Evolutionary conservation across 345 rosid genomes (phyloP).

Genomic region (Lagerstroemia speciosa): DNA sequence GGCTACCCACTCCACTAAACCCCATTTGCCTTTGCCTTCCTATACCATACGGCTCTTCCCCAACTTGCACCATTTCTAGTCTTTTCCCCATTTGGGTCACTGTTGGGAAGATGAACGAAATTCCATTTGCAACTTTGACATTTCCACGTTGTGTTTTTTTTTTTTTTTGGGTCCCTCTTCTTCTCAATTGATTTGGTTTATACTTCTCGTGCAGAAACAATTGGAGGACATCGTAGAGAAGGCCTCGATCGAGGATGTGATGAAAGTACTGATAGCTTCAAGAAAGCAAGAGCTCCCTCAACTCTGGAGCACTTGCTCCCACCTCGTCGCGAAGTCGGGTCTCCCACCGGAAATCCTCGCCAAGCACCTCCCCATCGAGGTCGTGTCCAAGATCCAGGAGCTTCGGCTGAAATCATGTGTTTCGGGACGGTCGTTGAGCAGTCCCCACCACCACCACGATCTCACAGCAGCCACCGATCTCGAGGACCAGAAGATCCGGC

Average conservation of each 20-base stretch:
- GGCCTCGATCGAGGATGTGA: conserved; percentile 94
- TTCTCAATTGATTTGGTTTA: conserved; percentile 7
- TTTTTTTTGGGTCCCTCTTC: background rate
- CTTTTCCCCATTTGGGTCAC: conserved; percentile 48
- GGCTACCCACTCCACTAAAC: too few species aligned
- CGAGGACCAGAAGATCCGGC: conserved; percentile 83
- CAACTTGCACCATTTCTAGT: conserved; percentile 22
- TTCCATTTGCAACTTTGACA: background rate
- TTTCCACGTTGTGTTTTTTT: background rate
- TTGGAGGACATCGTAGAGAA: conserved; percentile 90
- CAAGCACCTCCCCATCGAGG: conserved; percentile 40
- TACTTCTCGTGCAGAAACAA: conserved; percentile 52
- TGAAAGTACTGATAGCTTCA: conserved; percentile 94
- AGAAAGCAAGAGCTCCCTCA: conserved; percentile 97
- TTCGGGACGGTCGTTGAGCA: conserved; percentile 18
- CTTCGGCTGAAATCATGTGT: conserved; percentile 33
- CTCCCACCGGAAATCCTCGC: conserved; percentile 37
- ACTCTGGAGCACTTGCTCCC: conserved; percentile 94
- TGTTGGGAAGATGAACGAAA: conserved; percentile 15
- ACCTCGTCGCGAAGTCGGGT: conserved; percentile 85
- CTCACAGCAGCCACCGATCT: conserved; percentile 52
- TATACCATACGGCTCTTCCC: conserved; percentile 7
- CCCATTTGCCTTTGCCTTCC: conserved; percentile 1
- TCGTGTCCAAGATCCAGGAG: conserved; percentile 47
- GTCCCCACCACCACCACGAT: conserved; percentile 21